Conservation (phyloP, 441 rosid species). For the Eruca vesicaria region DNA sequence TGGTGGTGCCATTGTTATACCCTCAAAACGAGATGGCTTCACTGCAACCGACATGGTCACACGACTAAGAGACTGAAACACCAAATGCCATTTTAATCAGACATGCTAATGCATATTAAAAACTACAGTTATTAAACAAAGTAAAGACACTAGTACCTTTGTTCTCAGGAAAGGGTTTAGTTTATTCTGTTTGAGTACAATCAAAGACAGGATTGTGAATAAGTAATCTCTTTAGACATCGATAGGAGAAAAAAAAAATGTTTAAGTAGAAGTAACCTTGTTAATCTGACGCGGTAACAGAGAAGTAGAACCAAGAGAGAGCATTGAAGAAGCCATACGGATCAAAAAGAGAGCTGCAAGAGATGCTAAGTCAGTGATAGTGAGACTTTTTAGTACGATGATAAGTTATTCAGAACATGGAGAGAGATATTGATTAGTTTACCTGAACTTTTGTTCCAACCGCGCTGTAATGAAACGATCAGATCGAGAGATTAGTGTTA, state of each 20-base stretch:
- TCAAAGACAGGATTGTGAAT: constrained; percentile 5
- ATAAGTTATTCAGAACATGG: constrained; percentile 4
- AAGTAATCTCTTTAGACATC: neutral
- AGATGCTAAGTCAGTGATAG: constrained; percentile 29
- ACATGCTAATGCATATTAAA: neutral
- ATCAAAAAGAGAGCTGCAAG: neutral
- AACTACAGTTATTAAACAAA: neutral
- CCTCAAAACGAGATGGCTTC: constrained; percentile 79
- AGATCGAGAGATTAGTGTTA: constrained; percentile 27
- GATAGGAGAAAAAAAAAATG: neutral
- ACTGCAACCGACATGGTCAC: constrained; percentile 65
- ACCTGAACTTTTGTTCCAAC: neutral
- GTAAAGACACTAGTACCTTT: constrained; percentile 45
- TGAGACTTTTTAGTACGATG: constrained; percentile 14
- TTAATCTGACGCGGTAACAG: constrained; percentile 42
- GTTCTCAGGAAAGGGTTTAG: constrained; percentile 45
- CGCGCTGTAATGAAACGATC: constrained; percentile 17
- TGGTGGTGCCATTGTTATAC: constrained; percentile 91
- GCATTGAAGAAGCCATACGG: constrained; percentile 65
- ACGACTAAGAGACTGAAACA: constrained; percentile 58
- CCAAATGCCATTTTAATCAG: neutral
- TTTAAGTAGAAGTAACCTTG: constrained; percentile 66
- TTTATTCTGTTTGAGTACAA: constrained; percentile 48
- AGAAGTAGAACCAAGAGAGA: constrained; percentile 54
- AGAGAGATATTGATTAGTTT: neutral